A percentile compares a stretch with the other conserved stretches of the same genome.
phyloP scores from a whole-genome alignment of 352 stramenopile genomes.

The Elongisporangium prolatum region DNA sequence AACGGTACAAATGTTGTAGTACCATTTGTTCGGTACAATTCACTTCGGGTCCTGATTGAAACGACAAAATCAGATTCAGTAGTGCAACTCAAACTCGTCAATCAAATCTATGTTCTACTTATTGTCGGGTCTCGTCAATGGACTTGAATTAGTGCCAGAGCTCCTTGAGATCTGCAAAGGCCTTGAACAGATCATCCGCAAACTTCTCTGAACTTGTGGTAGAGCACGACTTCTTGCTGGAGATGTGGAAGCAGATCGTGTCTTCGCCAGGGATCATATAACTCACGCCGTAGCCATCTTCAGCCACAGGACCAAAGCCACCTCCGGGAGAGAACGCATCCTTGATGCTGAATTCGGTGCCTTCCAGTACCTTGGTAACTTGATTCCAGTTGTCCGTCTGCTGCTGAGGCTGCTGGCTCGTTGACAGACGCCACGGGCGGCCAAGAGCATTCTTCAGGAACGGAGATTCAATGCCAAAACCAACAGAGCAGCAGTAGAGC shows the following conservation, averaged over 20 bases:
- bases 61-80: neutral
- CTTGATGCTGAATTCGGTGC: conserved; percentile 46
- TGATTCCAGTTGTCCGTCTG: conserved; percentile 81
- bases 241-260: conserved; percentile 90
- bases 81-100: neutral
- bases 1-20: too few relatives aligned
- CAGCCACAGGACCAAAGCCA: conserved; percentile 86
- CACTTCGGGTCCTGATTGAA: neutral
- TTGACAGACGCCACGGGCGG: conserved; percentile 85
- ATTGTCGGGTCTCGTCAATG: neutral
- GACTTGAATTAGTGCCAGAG: conserved; percentile 27
- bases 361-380: conserved; percentile 61
- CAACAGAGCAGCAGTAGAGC: conserved; percentile 88
- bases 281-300: conserved; percentile 89
- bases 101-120: neutral
- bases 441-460: conserved; percentile 86
- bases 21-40: too few relatives aligned
- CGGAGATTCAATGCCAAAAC: conserved; percentile 81
- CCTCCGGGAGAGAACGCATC: conserved; percentile 73
- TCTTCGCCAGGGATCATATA: conserved; percentile 90
- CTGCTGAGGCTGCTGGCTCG: conserved; percentile 87
- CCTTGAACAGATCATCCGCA: conserved; percentile 60
- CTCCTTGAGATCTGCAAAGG: conserved; percentile 77
- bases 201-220: conserved; percentile 83
- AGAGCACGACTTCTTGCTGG: conserved; percentile 77